A percentile compares a stretch with the other conserved stretches of the same genome.
These are phyloP conservation scores for Cladosporium colombiae DNA, from an alignment of 2,329 filamentous ascomycete species.

Conservation along the genomic window DNA sequence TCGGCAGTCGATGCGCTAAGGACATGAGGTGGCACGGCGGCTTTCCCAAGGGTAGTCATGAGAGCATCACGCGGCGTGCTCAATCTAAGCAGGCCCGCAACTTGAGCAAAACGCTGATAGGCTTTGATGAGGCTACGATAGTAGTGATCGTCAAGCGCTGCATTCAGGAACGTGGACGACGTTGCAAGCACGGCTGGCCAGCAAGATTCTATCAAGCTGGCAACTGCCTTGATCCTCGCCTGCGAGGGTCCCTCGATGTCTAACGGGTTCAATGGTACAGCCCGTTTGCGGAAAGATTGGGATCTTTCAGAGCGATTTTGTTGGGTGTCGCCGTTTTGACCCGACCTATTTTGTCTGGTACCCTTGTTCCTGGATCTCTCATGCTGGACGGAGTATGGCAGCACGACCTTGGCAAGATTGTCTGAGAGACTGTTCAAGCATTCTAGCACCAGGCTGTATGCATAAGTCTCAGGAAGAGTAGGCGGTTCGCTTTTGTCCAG, in stretches of 20 bases:
- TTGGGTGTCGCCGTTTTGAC: slow-evolving; percentile 32
- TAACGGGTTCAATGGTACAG: slow-evolving; percentile 82
- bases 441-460: slow-evolving; percentile 84
- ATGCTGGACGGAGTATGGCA: slow-evolving; percentile 83
- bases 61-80: slow-evolving; percentile 90
- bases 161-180: slow-evolving; percentile 92
- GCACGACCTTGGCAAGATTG: slow-evolving; percentile 86
- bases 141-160: slow-evolving; percentile 87
- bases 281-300: slow-evolving; percentile 70
- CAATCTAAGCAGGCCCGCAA: slow-evolving; percentile 83
- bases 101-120: slow-evolving; percentile 93
- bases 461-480: slow-evolving; percentile 82
- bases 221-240: slow-evolving; percentile 72
- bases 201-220: slow-evolving; percentile 81
- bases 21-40: slow-evolving; percentile 81
- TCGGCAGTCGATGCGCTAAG: slow-evolving; percentile 42
- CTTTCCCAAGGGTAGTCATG: slow-evolving; percentile 88
- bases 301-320: slow-evolving; percentile 52
- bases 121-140: slow-evolving; percentile 90
- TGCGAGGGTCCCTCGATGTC: slow-evolving; percentile 70
- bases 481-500: slow-evolving; percentile 90
- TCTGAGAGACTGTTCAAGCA: slow-evolving; percentile 91
- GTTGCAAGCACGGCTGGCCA: slow-evolving; percentile 95
- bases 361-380: slow-evolving; percentile 55
- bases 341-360: slow-evolving; percentile 25